Percentiles rank a stretch among this genome's conserved stretches.
These are phyloP conservation scores for Vachellia pachyceras DNA, from an alignment of 306 rosid species.

Conservation along the genomic window DNA sequence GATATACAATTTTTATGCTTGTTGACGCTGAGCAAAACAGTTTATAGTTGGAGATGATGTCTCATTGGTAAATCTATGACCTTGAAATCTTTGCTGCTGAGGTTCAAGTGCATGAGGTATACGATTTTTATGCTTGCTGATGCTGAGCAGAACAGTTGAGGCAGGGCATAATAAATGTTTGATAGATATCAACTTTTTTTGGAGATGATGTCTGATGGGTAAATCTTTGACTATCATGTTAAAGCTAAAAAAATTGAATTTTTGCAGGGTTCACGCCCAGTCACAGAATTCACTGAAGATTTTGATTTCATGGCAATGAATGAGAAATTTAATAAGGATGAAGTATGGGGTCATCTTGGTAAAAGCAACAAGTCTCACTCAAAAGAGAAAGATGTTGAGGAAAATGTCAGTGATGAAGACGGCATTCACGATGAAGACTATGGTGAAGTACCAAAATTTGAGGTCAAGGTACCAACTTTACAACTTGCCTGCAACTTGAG, in stretches of 20 bases:
- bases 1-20: background rate
- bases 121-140: background rate
- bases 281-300: slow-evolving; percentile 80
- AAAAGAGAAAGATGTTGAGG: slow-evolving; percentile 67
- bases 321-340: slow-evolving; percentile 97
- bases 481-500: slow-evolving; percentile 20
- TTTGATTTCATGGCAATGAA: slow-evolving; percentile 96
- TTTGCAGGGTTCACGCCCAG: slow-evolving; percentile 67
- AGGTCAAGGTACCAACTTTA: slow-evolving; percentile 55
- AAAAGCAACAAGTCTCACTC: slow-evolving; percentile 61
- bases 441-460: slow-evolving; percentile 53
- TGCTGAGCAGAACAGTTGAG: background rate
- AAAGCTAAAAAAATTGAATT: slow-evolving; percentile 11
- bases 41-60: background rate
- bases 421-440: slow-evolving; percentile 63
- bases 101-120: background rate
- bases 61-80: background rate
- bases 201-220: background rate
- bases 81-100: background rate
- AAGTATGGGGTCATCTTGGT: slow-evolving; percentile 99
- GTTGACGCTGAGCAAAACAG: background rate
- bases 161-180: background rate
- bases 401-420: slow-evolving; percentile 59
- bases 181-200: background rate
- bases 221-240: slow-evolving; percentile 18